Evolutionary conservation across 345 rosid species (phyloP).

Genomic region (Aquilaria malaccensis): DNA sequence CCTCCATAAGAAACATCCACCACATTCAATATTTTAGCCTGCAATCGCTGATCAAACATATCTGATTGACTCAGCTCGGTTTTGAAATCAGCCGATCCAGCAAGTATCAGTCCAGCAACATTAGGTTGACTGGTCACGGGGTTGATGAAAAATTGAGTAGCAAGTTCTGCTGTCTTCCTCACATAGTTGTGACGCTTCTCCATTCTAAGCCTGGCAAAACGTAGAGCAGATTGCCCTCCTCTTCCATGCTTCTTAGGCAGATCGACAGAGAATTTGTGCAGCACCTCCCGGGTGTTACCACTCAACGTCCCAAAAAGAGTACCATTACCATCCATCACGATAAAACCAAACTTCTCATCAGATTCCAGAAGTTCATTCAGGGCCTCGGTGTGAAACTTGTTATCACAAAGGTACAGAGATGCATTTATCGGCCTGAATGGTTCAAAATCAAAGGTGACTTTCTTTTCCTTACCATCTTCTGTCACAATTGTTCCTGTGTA

Average conservation of each 20-base stretch:
- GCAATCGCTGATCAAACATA: constrained; percentile 71
- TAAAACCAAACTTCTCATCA: constrained; percentile 73
- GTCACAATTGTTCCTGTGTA: constrained; percentile 65
- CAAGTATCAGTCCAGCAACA: constrained; percentile 56
- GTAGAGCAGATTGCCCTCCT: constrained; percentile 76
- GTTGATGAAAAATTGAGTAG: constrained; percentile 56
- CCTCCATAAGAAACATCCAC: constrained; percentile 74
- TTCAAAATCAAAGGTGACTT: constrained; percentile 68
- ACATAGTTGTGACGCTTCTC: constrained; percentile 83
- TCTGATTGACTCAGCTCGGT: constrained; percentile 72
- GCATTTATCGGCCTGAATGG: constrained; percentile 73
- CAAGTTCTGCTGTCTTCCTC: constrained; percentile 70
- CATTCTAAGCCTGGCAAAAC: constrained; percentile 75
- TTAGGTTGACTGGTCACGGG: constrained; percentile 69
- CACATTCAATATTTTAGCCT: constrained; percentile 60
- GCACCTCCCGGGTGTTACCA: constrained; percentile 64
- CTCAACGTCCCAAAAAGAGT: constrained; percentile 71
- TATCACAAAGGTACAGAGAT: constrained; percentile 63
- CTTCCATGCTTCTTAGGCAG: constrained; percentile 75
- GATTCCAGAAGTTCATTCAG: constrained; percentile 65
- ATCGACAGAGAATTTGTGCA: constrained; percentile 61
- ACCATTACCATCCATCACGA: constrained; percentile 75
- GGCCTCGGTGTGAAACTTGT: constrained; percentile 74
- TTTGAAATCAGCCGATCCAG: constrained; percentile 75
- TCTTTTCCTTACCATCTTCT: constrained; percentile 73